Evolutionary conservation across 768 basidiomycete species (phyloP).

Genomic region (Hydnum rufescens): DNA sequence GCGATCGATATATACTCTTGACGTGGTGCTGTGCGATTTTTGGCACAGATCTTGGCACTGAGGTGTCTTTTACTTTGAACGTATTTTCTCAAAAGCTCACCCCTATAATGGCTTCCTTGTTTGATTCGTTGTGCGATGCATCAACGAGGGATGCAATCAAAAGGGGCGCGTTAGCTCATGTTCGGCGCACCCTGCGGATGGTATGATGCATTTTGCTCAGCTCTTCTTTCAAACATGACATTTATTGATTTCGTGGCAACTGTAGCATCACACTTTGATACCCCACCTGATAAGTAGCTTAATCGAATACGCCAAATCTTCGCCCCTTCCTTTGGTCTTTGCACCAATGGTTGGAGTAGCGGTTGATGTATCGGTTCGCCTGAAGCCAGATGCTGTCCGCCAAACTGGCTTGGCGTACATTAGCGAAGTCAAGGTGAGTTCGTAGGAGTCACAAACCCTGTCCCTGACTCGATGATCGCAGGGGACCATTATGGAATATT

Average conservation of each 20-base stretch:
- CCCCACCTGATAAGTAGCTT: conserved; percentile 31
- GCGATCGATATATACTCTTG: conserved; percentile 47
- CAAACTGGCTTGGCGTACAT: no score
- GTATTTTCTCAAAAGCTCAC: conserved; percentile 34
- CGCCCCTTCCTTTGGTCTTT: conserved; percentile 23
- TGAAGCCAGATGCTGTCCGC: conserved; percentile 22
- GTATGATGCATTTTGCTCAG: conserved; percentile 3
- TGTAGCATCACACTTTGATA: conserved; percentile 10
- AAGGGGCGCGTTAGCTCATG: conserved; percentile 37
- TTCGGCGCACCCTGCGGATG: conserved; percentile 41
- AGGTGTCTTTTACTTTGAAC: conserved; percentile 27
- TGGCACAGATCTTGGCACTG: conserved; percentile 26
- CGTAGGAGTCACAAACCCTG: no score
- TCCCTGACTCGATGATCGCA: no score
- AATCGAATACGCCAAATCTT: conserved; percentile 30
- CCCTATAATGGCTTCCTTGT: conserved; percentile 34
- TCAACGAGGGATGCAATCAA: conserved; percentile 38
- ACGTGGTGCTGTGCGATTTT: conserved; percentile 54
- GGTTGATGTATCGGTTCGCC: conserved; percentile 46
- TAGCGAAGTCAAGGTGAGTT: no score
- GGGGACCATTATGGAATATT: conserved; percentile 39
- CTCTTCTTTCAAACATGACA: conserved; percentile 5
- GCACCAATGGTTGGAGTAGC: conserved; percentile 44
- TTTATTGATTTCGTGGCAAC: no score
- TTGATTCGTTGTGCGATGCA: conserved; percentile 36